These are phyloP conservation scores for Brettanomyces sp. DNA, from an alignment of 805 yeast species.

Conservation along the genomic window DNA sequence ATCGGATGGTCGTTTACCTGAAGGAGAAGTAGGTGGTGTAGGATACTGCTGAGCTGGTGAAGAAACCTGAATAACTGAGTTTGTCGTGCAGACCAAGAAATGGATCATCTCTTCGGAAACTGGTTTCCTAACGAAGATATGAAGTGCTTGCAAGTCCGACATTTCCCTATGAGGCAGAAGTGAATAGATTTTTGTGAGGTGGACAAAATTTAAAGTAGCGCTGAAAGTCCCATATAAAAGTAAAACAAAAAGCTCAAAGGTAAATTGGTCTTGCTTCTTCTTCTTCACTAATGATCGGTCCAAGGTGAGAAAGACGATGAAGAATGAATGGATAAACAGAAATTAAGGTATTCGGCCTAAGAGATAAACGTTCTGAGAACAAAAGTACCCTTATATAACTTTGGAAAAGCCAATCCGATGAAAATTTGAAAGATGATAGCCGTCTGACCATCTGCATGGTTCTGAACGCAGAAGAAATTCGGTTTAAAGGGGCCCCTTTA, in stretches of 20 bases:
- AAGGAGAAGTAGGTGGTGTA: slow-evolving; percentile 32
- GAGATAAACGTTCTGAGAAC: neutral
- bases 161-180: slow-evolving; percentile 12
- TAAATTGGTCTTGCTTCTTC: too few species aligned
- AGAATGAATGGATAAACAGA: neutral
- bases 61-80: slow-evolving; percentile 42
- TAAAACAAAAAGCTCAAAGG: too few species aligned
- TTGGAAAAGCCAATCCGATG: too few species aligned
- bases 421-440: too few species aligned
- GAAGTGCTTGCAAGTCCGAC: slow-evolving; percentile 41
- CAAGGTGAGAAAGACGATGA: neutral
- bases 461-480: too few species aligned
- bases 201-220: neutral
- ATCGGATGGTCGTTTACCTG: slow-evolving; percentile 9
- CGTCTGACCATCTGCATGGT: too few species aligned
- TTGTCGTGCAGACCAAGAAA: slow-evolving; percentile 48
- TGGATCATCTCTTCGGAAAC: slow-evolving; percentile 50
- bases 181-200: neutral
- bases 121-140: slow-evolving; percentile 44
- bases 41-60: slow-evolving; percentile 27
- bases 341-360: neutral
- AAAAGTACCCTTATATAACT: too few species aligned
- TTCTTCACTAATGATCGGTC: too few species aligned
- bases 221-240: too few species aligned
- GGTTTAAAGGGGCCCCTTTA: too few species aligned